Percentiles rank a stretch among this genome's conserved stretches.
phyloP scores from a whole-genome alignment of 2,329 filamentous ascomycete species.

The Colletotrichum somersetense region DNA sequence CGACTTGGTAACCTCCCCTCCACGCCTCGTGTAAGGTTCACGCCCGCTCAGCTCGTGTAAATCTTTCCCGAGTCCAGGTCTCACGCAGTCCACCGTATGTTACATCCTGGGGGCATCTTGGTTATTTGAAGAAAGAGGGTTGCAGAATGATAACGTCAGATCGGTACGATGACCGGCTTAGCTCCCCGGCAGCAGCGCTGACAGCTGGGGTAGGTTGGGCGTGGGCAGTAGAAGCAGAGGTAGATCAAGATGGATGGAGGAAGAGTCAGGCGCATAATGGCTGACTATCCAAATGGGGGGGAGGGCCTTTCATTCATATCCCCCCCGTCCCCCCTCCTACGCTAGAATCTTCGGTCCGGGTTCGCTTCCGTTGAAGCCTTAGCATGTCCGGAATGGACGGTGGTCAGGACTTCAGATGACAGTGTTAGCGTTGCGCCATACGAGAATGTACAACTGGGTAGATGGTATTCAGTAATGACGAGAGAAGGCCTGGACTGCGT shows the following conservation, averaged over 20 bases:
- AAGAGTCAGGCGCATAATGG: neutral
- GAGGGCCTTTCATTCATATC: neutral
- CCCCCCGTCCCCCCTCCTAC: neutral
- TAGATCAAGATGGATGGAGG: neutral
- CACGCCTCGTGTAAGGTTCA: conserved; percentile 12
- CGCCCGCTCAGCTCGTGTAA: neutral
- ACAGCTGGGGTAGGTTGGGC: neutral
- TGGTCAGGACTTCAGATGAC: neutral
- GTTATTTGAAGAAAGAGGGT: neutral
- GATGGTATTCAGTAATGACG: neutral
- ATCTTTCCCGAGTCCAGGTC: conserved; percentile 10
- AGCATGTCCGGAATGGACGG: neutral
- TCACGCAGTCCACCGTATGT: conserved; percentile 7
- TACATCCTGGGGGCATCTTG: neutral
- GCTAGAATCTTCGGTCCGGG: neutral
- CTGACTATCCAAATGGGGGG: neutral
- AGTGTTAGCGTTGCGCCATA: neutral
- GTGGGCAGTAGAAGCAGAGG: no score
- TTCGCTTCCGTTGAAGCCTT: neutral
- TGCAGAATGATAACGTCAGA: neutral
- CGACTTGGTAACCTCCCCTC: neutral
- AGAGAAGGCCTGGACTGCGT: neutral
- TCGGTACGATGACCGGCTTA: neutral
- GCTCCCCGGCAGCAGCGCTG: neutral
- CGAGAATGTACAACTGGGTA: neutral